Conservation (phyloP, 2,329 filamentous ascomycete genomes). For the Zymoseptoria pseudotritici region DNA sequence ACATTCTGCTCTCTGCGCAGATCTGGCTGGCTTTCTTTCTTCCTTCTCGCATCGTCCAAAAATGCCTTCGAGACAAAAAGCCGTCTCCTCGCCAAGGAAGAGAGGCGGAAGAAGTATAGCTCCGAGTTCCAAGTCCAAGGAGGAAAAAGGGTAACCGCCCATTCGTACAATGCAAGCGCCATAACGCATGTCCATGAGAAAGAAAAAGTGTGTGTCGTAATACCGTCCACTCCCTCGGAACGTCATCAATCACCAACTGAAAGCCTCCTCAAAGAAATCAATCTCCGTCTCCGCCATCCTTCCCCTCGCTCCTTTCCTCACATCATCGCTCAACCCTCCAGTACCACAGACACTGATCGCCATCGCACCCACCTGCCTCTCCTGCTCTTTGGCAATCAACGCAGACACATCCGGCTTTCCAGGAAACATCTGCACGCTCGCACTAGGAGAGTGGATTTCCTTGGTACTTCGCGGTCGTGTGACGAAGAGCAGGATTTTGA, state of each 20-base stretch:
- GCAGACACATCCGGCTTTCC: slow-evolving; percentile 77
- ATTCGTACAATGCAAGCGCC: neutral
- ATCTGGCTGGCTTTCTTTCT: too few species aligned
- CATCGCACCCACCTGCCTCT: slow-evolving; percentile 79
- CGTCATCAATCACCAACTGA: slow-evolving; percentile 47
- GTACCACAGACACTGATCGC: slow-evolving; percentile 75
- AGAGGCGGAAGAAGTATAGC: neutral
- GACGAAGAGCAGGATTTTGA: slow-evolving; percentile 83
- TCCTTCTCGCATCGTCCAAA: neutral
- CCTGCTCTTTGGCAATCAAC: slow-evolving; percentile 73
- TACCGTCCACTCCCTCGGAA: too few species aligned
- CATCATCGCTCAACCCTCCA: slow-evolving; percentile 66
- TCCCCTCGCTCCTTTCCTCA: slow-evolving; percentile 58
- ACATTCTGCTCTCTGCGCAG: too few species aligned
- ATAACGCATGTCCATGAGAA: neutral
- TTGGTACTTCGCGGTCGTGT: slow-evolving; percentile 78
- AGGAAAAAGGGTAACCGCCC: neutral
- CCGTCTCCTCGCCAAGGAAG: neutral
- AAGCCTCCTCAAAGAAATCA: slow-evolving; percentile 74
- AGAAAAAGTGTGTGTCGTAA: neutral
- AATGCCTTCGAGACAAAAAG: neutral
- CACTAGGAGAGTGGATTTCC: slow-evolving; percentile 68
- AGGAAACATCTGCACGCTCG: slow-evolving; percentile 84
- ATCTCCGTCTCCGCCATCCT: slow-evolving; percentile 59
- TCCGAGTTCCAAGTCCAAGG: neutral